Base-by-base conservation (phyloP, 2,329 filamentous ascomycete genomes). In the Sordariomycetes sp. region DNA sequence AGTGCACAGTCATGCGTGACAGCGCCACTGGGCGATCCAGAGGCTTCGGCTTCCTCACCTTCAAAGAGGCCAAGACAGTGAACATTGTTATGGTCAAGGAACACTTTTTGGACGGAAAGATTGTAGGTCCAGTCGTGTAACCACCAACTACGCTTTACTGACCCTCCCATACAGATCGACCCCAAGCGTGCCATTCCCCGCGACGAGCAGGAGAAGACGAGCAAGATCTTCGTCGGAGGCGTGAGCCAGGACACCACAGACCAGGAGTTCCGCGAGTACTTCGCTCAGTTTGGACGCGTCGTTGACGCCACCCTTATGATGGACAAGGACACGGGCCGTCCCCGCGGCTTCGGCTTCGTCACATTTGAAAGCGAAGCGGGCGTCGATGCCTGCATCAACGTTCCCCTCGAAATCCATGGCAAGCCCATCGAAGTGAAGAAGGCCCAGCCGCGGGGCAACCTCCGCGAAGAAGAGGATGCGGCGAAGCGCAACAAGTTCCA, bases 41-140 rank as follows among this genome's bases (percentile, higher is more conserved):
- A 60, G 92, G 92, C 17, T 98, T 98, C 49, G 92, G 92, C 20
- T 98, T 98, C 63, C 70, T 98, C 41, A 98, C 92, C 1, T 98
- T 98, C 70, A 93, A 86, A 55, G 92, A 98, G 53, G 83, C 92
- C 31, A 94, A 94, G 65, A 94, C 86, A 4, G 92, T 98, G 45
- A 98, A 98, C 56, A 94, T 87, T 46, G 92, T 98, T 43, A 98
- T 98, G 92, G 92, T 98, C 42, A 98, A 98, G 63, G 92, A 98
- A 57, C 92, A 98, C 58, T 94, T 90, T 48, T 73, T 98, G 16
- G 92, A 98, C 55, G 92, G 92, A 41, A 98, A 98, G 62, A 95
- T 98, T 58, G 92, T 96, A 73, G 68, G 85, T 64, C 24, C n/a
- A n/a, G n/a, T n/a, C n/a, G n/a, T n/a, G n/a, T n/a, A n/a, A 15